Percentiles rank a stretch among this genome's conserved stretches.
Evolutionary conservation across 2,329 filamentous ascomycete genomes (phyloP).

Genomic region (Claviceps purpurea): DNA sequence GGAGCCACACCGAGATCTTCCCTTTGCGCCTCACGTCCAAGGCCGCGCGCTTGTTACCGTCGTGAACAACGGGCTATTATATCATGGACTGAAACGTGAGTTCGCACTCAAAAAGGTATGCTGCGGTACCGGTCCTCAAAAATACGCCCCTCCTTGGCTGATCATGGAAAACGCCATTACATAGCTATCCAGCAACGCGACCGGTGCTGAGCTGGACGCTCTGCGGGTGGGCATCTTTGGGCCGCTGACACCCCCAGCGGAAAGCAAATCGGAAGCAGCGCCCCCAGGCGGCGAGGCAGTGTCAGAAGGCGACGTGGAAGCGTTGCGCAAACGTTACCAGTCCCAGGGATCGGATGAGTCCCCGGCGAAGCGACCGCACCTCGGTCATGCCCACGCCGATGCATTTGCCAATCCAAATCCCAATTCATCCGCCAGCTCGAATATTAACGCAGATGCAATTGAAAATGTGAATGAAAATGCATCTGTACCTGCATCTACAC

Average conservation of each 20-base stretch:
- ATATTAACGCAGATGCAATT: conserved; percentile 17
- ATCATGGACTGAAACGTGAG: conserved; percentile 45
- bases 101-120: conserved; percentile 36
- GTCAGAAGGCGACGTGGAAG: conserved; percentile 25
- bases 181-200: conserved; percentile 32
- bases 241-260: conserved; percentile 34
- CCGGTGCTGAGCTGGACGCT: conserved; percentile 31
- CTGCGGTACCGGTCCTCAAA: conserved; percentile 6
- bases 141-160: not conserved
- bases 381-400: conserved; percentile 51
- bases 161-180: conserved; percentile 14
- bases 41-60: conserved; percentile 49
- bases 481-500: conserved; percentile 4
- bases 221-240: conserved; percentile 43
- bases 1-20: conserved; percentile 47
- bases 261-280: conserved; percentile 25
- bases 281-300: conserved; percentile 23
- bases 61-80: conserved; percentile 50
- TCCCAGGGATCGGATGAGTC: conserved; percentile 37
- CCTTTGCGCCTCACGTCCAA: conserved; percentile 52
- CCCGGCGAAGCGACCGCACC: conserved; percentile 42
- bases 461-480: conserved; percentile 18
- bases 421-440: not conserved
- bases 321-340: conserved; percentile 37
- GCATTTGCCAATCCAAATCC: conserved; percentile 20